Conservation (phyloP, 2,329 filamentous ascomycete species). For the Hymenoscyphus infarciens region DNA sequence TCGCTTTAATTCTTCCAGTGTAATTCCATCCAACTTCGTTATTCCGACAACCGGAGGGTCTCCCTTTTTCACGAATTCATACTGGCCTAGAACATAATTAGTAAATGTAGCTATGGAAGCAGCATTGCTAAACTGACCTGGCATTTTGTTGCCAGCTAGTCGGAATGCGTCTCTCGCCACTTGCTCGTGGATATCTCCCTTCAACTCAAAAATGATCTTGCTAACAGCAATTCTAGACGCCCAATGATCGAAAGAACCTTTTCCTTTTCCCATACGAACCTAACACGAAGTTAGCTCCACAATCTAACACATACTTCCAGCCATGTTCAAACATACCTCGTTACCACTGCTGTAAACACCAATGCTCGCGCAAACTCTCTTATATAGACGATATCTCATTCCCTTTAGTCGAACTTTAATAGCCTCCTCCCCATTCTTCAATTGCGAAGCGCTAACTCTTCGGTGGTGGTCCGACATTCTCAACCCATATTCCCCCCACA, state of each 20-base stretch:
- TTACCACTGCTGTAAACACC: constrained; percentile 95
- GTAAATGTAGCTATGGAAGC: constrained; percentile 9
- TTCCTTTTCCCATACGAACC: constrained; percentile 98
- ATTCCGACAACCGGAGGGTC: constrained; percentile 88
- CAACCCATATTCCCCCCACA: constrained; percentile 94
- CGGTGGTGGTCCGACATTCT: constrained; percentile 93
- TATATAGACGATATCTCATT: constrained; percentile 89
- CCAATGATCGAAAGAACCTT: constrained; percentile 97
- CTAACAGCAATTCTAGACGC: constrained; percentile 84
- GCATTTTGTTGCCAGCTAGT: constrained; percentile 90
- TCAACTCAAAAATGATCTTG: constrained; percentile 88
- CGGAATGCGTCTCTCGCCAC: constrained; percentile 91
- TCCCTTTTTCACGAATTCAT: constrained; percentile 91
- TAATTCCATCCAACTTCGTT: constrained; percentile 81
- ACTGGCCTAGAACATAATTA: constrained; percentile 56
- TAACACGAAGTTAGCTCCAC: constrained; percentile 33
- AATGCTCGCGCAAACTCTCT: constrained; percentile 85
- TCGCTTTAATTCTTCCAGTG: constrained; percentile 76
- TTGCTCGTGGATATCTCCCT: constrained; percentile 90
- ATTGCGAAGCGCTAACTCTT: constrained; percentile 78
- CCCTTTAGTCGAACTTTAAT: constrained; percentile 86
- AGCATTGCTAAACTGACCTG: constrained; percentile 55
- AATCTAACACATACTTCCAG: background rate
- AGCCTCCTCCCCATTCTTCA: constrained; percentile 89
- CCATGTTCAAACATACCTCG: constrained; percentile 55